Percentiles rank a stretch among this genome's conserved stretches.
Evolutionary conservation across 768 basidiomycete genomes (phyloP).

Genomic region (Termitomyces sp.): DNA sequence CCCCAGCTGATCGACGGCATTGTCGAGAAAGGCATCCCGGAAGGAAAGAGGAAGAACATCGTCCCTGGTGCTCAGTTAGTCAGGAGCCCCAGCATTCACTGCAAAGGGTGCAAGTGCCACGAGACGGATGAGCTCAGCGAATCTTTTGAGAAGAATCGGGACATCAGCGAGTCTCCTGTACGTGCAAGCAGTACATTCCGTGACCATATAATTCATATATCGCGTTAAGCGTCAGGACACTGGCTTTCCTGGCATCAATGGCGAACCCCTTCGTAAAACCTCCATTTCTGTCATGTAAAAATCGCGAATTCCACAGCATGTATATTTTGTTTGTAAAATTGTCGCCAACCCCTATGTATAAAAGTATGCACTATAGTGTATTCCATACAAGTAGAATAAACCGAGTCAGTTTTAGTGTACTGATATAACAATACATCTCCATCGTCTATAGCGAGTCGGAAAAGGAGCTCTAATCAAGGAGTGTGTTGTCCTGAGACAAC

Average conservation of each 20-base stretch:
- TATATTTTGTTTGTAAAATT: background rate
- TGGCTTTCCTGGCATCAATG: background rate
- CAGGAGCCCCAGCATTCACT: background rate
- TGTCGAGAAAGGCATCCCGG: background rate
- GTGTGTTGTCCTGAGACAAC: too few relatives aligned
- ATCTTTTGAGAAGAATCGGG: background rate
- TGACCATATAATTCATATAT: background rate
- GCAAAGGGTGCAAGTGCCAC: conserved; percentile 5
- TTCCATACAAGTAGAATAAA: background rate
- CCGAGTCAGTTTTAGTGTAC: background rate
- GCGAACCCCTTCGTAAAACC: background rate
- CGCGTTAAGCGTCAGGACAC: background rate
- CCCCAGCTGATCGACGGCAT: background rate
- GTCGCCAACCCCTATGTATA: background rate
- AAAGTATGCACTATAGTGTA: background rate
- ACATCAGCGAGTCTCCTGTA: conserved; percentile 1
- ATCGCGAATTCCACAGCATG: background rate
- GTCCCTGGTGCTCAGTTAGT: background rate
- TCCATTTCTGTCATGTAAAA: background rate
- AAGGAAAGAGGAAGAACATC: background rate
- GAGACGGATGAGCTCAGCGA: background rate
- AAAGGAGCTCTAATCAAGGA: background rate
- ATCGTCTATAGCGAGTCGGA: too few relatives aligned
- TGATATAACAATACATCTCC: background rate
- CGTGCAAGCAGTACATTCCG: background rate